phyloP scores from a whole-genome alignment of 192 early-diverging fungal genomes.

The Backusella sp. region DNA sequence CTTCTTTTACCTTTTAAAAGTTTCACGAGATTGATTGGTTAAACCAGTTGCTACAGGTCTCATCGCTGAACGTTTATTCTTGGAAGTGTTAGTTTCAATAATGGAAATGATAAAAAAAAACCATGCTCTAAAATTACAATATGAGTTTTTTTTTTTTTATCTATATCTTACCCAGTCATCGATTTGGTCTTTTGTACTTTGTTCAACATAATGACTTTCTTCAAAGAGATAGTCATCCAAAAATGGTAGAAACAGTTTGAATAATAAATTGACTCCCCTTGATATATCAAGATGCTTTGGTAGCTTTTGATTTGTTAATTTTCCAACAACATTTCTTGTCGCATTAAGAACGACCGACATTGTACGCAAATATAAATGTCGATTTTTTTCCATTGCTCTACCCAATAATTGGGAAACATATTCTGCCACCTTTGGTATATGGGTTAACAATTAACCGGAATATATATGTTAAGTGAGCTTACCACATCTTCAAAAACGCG shows the following conservation, averaged over 20 bases:
- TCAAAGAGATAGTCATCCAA: conserved; percentile 66
- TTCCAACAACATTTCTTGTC: conserved; percentile 54
- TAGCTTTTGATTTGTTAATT: conserved; percentile 36
- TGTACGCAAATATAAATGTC: conserved; percentile 67
- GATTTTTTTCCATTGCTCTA: conserved; percentile 57
- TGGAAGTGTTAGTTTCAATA: background rate
- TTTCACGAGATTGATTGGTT: conserved; percentile 31
- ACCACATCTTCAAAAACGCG: conserved; percentile 81
- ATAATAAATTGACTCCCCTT: conserved; percentile 49
- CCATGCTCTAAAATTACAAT: too few species aligned
- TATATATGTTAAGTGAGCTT: conserved; percentile 9
- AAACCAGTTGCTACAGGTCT: conserved; percentile 7
- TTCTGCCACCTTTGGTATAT: conserved; percentile 56
- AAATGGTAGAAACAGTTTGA: conserved; percentile 62
- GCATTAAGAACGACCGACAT: conserved; percentile 58
- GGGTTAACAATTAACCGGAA: background rate
- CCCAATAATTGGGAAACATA: conserved; percentile 65
- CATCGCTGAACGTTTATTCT: conserved; percentile 9
- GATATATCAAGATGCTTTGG: conserved; percentile 46
- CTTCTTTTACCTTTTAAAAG: conserved; percentile 28
- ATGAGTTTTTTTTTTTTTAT: background rate
- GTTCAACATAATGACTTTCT: conserved; percentile 62
- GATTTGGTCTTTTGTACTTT: conserved; percentile 56
- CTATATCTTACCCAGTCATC: conserved; percentile 56
- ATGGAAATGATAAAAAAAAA: background rate